Base-by-base conservation (phyloP, 208 protist species). In the Trypanosoma scelopori region DNA sequence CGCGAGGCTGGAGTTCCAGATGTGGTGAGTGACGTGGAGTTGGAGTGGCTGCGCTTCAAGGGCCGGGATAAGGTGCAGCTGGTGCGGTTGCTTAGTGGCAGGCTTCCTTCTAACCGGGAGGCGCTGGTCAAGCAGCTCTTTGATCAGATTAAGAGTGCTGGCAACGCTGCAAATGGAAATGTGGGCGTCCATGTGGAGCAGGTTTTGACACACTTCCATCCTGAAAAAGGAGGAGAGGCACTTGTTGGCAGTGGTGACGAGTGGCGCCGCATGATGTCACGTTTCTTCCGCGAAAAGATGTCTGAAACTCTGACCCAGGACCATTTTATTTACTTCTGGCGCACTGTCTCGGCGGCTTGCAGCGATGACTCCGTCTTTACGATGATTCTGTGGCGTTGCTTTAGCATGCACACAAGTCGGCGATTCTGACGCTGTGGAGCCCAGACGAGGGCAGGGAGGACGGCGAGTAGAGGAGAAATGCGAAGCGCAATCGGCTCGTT, bases 281-380 rank as follows among this genome's bases (percentile, higher is more conserved):
- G 37, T 71, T 30, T 25, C 22, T 22, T 78, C 65, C 32, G 63
- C 70, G 59, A 63, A 51, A 41, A 48, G 43, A 23, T 47, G 50
- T 46, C 12, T 5, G 32, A 51, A 22, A 47, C 25, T 2, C 27
- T 94, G 23, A 60, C 73, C 12, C 86, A 85, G 58, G 79, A 87
- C 30, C 55, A 80, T 11, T 94, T 94, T 43, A 63, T 76, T 22
- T 94, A 85, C 62, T 87, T 92, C 39, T 92, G 85, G 85, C 73
- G 72, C 43, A 71, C 89, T 59, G 50, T 92, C 27, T 92, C 85
- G 20, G 85, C 89, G 11, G 84, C 70, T 18, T 78, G 90, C 43
- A 81, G 81, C 42, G 89, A 94, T 49, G 85, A 92, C 53, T 84
- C 89, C 1, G 79, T 82, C 5, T 94, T 88, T 52, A 89, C 89